Evolutionary conservation across 2,329 filamentous ascomycete species (phyloP).

Genomic region (Penicillium sclerotiorum): DNA sequence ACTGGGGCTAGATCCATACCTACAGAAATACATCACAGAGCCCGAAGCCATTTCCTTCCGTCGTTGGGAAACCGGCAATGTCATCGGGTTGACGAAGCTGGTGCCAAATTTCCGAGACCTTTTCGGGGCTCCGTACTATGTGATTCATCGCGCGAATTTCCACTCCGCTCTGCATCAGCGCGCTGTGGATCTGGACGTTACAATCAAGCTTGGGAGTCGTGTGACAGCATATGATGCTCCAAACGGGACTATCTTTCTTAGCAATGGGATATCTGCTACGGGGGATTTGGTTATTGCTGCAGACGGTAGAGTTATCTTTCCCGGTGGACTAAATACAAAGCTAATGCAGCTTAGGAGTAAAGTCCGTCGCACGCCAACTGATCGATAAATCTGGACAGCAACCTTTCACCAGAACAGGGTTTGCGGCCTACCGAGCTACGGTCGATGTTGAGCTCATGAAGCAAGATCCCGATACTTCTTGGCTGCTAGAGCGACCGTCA

Average conservation of each 20-base stretch:
- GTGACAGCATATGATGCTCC: slow-evolving; percentile 17
- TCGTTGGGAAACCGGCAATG: slow-evolving; percentile 36
- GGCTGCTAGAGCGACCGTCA: slow-evolving; percentile 44
- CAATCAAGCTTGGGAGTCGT: slow-evolving; percentile 14
- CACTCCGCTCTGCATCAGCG: slow-evolving; percentile 20
- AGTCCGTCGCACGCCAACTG: slow-evolving; percentile 23
- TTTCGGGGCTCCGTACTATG: slow-evolving; percentile 27
- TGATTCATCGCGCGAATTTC: slow-evolving; percentile 32
- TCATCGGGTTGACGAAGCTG: slow-evolving; percentile 40
- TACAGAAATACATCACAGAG: slow-evolving; percentile 29
- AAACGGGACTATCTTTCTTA: slow-evolving; percentile 13
- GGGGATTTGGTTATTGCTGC: slow-evolving; percentile 25
- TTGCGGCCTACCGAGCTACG: slow-evolving; percentile 47
- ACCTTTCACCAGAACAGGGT: slow-evolving; percentile 31
- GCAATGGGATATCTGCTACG: neutral
- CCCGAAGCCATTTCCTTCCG: slow-evolving; percentile 38
- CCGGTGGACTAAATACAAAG: neutral
- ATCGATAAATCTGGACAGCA: slow-evolving; percentile 3
- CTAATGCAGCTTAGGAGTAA: slow-evolving; percentile 16
- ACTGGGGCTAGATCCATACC: slow-evolving; percentile 36
- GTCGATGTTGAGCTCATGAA: slow-evolving; percentile 44
- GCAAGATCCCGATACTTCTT: slow-evolving; percentile 38
- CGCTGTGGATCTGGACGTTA: slow-evolving; percentile 21
- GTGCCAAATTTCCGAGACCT: slow-evolving; percentile 32
- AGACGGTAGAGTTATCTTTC: slow-evolving; percentile 14